These are phyloP conservation scores for Gigaspora rosea DNA, from an alignment of 192 early-diverging fungal genomes.

Conservation along the genomic window DNA sequence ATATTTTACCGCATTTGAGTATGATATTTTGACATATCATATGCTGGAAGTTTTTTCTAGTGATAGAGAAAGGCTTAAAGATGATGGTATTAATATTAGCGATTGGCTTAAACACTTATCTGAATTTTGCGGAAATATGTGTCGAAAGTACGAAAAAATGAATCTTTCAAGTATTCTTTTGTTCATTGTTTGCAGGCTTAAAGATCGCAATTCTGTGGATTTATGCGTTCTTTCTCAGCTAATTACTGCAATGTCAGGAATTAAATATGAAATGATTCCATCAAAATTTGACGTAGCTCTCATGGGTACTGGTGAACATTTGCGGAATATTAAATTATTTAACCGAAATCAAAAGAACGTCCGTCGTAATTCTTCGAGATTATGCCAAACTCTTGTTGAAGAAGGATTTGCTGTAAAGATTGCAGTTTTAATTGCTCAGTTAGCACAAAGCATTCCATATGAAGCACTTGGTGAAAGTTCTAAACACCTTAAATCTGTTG, in stretches of 20 bases:
- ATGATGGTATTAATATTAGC: slow-evolving; percentile 59
- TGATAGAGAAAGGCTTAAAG: slow-evolving; percentile 56
- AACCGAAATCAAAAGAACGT: slow-evolving; percentile 53
- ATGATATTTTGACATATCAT: slow-evolving; percentile 70
- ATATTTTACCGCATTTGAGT: slow-evolving; percentile 71
- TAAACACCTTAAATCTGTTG: not conserved
- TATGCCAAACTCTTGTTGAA: slow-evolving; percentile 59
- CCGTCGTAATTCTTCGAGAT: slow-evolving; percentile 46
- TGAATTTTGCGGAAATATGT: slow-evolving; percentile 65
- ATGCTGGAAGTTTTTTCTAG: slow-evolving; percentile 67
- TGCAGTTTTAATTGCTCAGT: slow-evolving; percentile 64
- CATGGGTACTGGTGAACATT: slow-evolving; percentile 60
- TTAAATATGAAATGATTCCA: slow-evolving; percentile 56
- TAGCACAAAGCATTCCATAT: slow-evolving; percentile 18
- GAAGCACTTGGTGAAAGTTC: not conserved
- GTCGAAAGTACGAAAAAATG: slow-evolving; percentile 60
- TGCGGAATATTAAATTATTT: slow-evolving; percentile 58
- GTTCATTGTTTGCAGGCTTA: too few relatives aligned
- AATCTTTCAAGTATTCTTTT: slow-evolving; percentile 45
- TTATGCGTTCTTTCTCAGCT: slow-evolving; percentile 46
- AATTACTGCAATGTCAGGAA: slow-evolving; percentile 69
- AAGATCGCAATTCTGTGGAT: too few relatives aligned
- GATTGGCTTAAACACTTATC: slow-evolving; percentile 60
- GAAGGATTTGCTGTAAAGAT: slow-evolving; percentile 56
- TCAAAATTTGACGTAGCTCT: slow-evolving; percentile 63